Percentiles rank a stretch among this genome's conserved stretches.
Conservation (phyloP, 192 early-diverging fungal species). For the Backusella tarrabulga region DNA sequence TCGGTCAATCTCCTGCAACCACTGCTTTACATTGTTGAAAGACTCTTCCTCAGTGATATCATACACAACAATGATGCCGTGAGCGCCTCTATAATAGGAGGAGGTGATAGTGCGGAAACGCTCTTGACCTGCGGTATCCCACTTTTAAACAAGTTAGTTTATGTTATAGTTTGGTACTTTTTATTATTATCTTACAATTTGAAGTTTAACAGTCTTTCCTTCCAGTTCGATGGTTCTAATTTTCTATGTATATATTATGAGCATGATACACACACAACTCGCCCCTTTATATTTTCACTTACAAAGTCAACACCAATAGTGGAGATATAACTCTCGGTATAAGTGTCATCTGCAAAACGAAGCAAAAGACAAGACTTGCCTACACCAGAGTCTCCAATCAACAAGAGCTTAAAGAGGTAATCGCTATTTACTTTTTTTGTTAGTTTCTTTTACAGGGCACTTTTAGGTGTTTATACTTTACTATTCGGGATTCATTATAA, state of each 20-base stretch:
- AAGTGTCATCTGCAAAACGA: constrained; percentile 97
- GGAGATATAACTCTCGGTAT: constrained; percentile 96
- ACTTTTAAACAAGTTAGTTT: constrained; percentile 42
- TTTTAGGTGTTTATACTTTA: not conserved
- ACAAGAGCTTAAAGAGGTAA: constrained; percentile 96
- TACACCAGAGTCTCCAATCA: constrained; percentile 97
- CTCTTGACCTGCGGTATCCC: constrained; percentile 98
- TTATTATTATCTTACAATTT: constrained; percentile 64
- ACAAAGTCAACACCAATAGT: constrained; percentile 99
- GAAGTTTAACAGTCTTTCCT: constrained; percentile 96
- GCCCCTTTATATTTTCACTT: constrained; percentile 33
- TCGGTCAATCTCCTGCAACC: constrained; percentile 98
- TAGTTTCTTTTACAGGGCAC: not conserved
- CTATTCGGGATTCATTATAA: constrained; percentile 19
- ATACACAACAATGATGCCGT: constrained; percentile 98
- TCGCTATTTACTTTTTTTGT: constrained; percentile 60
- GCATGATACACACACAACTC: not conserved
- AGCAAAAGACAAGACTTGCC: constrained; percentile 97
- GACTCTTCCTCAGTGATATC: constrained; percentile 96
- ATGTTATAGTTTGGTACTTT: not conserved
- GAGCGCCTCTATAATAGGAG: constrained; percentile 95
- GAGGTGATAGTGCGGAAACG: constrained; percentile 98
- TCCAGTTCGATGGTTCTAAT: constrained; percentile 98
- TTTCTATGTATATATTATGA: constrained; percentile 58
- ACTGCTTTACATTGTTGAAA: constrained; percentile 94